Percentiles rank a stretch among this genome's conserved stretches.
phyloP scores from a whole-genome alignment of 176 grass and related monocot species.

The Oryza meyeriana region DNA sequence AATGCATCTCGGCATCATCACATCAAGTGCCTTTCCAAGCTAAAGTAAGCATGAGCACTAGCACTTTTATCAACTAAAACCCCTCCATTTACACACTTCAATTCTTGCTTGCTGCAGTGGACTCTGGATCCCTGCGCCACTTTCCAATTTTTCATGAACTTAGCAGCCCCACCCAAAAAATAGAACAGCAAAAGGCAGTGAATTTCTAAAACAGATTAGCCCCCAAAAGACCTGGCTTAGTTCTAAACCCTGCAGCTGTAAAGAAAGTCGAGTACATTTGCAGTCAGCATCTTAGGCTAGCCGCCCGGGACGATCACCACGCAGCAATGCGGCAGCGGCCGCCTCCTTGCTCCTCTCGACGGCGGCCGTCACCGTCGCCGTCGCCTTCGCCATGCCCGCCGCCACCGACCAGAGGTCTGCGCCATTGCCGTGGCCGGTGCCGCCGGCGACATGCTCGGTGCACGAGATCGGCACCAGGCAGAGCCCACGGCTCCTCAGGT shows the following conservation, averaged over 20 bases:
- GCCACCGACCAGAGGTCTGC: conserved; percentile 76
- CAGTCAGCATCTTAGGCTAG: conserved; percentile 22
- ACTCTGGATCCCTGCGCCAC: conserved; percentile 4
- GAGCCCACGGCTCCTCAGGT: conserved; percentile 78
- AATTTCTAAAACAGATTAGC: conserved; percentile 20
- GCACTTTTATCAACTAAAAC: background rate
- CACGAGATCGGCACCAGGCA: conserved; percentile 77
- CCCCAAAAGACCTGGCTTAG: background rate
- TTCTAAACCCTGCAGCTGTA: conserved; percentile 20
- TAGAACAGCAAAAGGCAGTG: background rate
- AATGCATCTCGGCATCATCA: background rate
- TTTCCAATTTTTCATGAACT: conserved; percentile 4
- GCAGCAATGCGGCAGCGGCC: background rate
- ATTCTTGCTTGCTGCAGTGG: background rate
- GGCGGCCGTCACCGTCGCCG: background rate
- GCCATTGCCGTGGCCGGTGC: conserved; percentile 32
- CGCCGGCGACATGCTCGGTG: conserved; percentile 69
- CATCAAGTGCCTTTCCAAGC: background rate
- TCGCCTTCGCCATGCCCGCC: background rate
- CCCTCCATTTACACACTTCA: conserved; percentile 5
- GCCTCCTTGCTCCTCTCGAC: conserved; percentile 7
- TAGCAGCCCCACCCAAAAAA: background rate
- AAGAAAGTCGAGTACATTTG: background rate
- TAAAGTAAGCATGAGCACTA: background rate
- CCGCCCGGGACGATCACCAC: background rate